phyloP scores from a whole-genome alignment of 768 basidiomycete genomes.

The Dioszegia hungarica region DNA sequence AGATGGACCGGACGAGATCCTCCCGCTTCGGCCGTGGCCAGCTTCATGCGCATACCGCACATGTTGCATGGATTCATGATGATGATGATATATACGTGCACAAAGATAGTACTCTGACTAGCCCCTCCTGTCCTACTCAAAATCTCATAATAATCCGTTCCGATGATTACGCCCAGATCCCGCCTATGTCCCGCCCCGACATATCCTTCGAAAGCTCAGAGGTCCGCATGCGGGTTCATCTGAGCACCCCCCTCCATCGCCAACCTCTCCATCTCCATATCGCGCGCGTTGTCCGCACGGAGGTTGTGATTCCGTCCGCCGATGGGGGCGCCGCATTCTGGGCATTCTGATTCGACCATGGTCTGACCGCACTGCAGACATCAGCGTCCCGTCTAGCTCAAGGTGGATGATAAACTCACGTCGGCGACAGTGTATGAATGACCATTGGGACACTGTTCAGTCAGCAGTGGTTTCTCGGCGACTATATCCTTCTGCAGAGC shows the following conservation, averaged over 20 bases:
- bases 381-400: background rate
- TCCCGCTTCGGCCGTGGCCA: too few species aligned
- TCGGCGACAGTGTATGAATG: slow-evolving; percentile 24
- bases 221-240: slow-evolving; percentile 5
- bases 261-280: slow-evolving; percentile 14
- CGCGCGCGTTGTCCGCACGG: slow-evolving; percentile 8
- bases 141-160: too few species aligned
- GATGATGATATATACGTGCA: too few species aligned
- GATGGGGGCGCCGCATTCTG: slow-evolving; percentile 27
- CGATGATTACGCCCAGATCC: too few species aligned
- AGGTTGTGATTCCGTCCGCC: slow-evolving; percentile 20
- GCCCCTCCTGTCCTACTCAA: too few species aligned
- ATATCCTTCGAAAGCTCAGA: too few species aligned
- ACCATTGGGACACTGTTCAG: slow-evolving; percentile 17
- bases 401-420: slow-evolving; percentile 8
- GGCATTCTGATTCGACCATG: slow-evolving; percentile 14
- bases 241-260: background rate
- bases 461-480: background rate
- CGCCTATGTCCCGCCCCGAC: too few species aligned
- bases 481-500: background rate
- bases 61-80: too few species aligned
- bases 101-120: too few species aligned
- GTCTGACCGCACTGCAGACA: slow-evolving; percentile 7
- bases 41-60: too few species aligned
- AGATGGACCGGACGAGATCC: too few species aligned